A percentile compares a stretch with the other conserved stretches of the same genome.
Conservation (phyloP, 1,139 yeast species). For the Meyerozyma smithsonii region DNA sequence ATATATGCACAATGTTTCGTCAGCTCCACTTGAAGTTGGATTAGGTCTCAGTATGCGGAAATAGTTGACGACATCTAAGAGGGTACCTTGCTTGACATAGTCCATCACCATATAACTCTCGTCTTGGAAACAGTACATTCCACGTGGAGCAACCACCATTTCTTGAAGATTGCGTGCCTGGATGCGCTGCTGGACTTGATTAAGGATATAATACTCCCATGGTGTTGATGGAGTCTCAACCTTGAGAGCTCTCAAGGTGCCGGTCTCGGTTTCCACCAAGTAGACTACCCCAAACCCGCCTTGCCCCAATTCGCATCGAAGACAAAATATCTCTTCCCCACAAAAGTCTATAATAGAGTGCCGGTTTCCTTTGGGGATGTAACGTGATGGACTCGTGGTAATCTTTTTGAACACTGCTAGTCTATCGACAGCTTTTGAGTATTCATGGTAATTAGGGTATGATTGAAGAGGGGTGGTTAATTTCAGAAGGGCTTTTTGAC, state of each 20-base stretch:
- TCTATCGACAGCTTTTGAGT: conserved; percentile 20
- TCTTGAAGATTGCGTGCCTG: conserved; percentile 9
- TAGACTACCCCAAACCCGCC: conserved; percentile 83
- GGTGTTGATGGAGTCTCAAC: conserved; percentile 65
- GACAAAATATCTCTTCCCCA: conserved; percentile 50
- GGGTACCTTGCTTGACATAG: conserved; percentile 68
- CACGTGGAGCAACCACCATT: conserved; percentile 47
- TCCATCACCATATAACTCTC: conserved; percentile 73
- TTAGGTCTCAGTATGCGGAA: conserved; percentile 7
- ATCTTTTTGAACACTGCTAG: conserved; percentile 27
- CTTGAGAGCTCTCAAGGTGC: conserved; percentile 62
- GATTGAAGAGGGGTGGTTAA: conserved; percentile 22
- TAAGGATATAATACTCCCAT: conserved; percentile 81
- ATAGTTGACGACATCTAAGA: conserved; percentile 65
- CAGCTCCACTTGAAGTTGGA: conserved; percentile 20
- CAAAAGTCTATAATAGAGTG: conserved; percentile 43
- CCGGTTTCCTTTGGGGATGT: conserved; percentile 33
- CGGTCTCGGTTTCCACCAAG: conserved; percentile 62
- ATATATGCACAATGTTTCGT: conserved; percentile 62
- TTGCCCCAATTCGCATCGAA: conserved; percentile 62
- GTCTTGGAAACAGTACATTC: conserved; percentile 57
- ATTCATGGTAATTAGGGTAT: conserved; percentile 27
- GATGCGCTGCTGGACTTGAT: conserved; percentile 44
- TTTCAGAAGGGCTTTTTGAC: conserved; percentile 20
- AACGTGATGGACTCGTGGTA: conserved; percentile 30